Conservation (phyloP, 306 rosid species). For the Glycine latifolia region DNA sequence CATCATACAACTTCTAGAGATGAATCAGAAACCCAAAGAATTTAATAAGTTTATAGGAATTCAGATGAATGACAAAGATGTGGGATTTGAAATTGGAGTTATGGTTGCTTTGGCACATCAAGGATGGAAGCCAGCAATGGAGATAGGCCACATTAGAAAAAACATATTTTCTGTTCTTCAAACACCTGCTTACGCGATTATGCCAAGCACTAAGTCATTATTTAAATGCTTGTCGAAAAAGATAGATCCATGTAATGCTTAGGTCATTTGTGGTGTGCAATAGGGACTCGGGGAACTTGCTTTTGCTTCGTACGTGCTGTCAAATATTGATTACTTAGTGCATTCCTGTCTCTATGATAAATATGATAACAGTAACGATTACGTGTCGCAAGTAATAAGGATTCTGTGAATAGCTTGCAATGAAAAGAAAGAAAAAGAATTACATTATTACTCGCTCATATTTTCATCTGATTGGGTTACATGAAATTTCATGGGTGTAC, state of each 20-base stretch:
- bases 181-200: neutral
- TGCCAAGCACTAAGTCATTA: neutral
- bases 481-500: conserved; percentile 56
- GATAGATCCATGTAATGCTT: neutral
- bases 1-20: too few relatives aligned
- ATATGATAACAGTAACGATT: conserved; percentile 1
- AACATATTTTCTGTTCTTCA: neutral
- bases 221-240: neutral
- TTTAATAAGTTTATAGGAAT: neutral
- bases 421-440: conserved; percentile 25
- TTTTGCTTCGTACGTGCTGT: too few relatives aligned
- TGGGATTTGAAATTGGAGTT: neutral
- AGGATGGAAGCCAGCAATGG: neutral
- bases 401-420: neutral
- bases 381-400: conserved; percentile 20
- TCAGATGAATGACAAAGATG: neutral
- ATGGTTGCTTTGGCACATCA: conserved; percentile 3
- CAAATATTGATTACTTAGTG: conserved; percentile 1
- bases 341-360: neutral
- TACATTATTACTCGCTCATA: conserved; percentile 51
- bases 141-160: neutral
- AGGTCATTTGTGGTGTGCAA: neutral
- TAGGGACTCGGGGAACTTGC: neutral
- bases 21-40: neutral
- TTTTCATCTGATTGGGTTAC: conserved; percentile 60